phyloP scores from a whole-genome alignment of 1,284 basidiomycete species.

The Lentinus polychrous region DNA sequence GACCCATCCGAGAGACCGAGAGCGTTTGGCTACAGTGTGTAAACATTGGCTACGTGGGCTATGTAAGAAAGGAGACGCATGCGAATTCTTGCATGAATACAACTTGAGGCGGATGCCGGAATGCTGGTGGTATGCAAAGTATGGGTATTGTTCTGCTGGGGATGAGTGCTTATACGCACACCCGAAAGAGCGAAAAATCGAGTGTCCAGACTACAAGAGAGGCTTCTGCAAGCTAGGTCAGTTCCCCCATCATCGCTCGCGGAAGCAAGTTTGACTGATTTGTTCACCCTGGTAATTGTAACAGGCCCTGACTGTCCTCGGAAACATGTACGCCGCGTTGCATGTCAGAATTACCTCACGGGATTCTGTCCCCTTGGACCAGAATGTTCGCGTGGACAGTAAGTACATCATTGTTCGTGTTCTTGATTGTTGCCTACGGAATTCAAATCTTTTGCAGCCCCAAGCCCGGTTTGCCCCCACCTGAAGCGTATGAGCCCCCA shows the following conservation, averaged over 20 bases:
- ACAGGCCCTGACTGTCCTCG: conserved; percentile 84
- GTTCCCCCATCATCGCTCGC: conserved; percentile 16
- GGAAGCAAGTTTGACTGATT: conserved; percentile 6
- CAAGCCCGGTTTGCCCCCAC: conserved; percentile 64
- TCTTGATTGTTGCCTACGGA: conserved; percentile 7
- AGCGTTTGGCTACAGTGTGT: conserved; percentile 91
- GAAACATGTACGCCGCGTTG: conserved; percentile 87
- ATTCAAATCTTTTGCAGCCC: conserved; percentile 41
- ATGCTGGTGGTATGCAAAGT: conserved; percentile 98
- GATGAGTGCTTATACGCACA: conserved; percentile 99
- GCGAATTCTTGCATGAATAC: conserved; percentile 99
- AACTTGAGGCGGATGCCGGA: conserved; percentile 98
- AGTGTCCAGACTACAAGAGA: conserved; percentile 93
- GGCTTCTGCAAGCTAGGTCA: conserved; percentile 92
- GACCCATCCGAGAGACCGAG: conserved; percentile 76
- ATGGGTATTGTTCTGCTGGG: conserved; percentile 96
- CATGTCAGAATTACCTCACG: conserved; percentile 87
- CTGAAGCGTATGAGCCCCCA: conserved; percentile 76
- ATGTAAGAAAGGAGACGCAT: conserved; percentile 97
- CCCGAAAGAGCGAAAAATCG: conserved; percentile 88
- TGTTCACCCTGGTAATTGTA: conserved; percentile 3
- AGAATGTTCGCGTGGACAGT: conserved; percentile 91
- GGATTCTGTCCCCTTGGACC: conserved; percentile 96
- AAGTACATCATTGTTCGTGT: conserved; percentile 28
- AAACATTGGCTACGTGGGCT: conserved; percentile 99